Evolutionary conservation across 352 stramenopile species (phyloP).

Genomic region (Thraustotheca clavata): DNA sequence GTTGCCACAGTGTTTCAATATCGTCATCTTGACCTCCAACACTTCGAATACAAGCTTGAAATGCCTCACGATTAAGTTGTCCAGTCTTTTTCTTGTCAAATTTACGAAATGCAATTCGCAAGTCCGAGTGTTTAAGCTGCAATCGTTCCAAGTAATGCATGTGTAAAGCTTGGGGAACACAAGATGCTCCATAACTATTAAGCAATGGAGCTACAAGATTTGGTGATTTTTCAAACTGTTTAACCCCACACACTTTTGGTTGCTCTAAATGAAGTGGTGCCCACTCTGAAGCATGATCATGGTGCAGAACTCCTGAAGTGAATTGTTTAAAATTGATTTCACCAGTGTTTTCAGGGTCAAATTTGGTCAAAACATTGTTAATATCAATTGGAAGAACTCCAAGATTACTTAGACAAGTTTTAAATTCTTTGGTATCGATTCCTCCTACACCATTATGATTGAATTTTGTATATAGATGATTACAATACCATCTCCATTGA

Average conservation of each 20-base stretch:
- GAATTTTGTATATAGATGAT: not conserved
- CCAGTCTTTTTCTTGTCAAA: not conserved
- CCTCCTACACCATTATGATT: not conserved
- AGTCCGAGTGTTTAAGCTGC: not conserved
- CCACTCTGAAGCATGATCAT: not conserved
- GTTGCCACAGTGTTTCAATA: not conserved
- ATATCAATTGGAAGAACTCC: not conserved
- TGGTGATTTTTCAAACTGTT: not conserved
- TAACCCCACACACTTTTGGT: not conserved
- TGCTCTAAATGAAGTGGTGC: not conserved
- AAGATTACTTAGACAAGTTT: not conserved
- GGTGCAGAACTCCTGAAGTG: not conserved
- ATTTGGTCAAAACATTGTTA: not conserved
- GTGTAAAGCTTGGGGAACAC: not conserved
- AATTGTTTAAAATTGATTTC: not conserved
- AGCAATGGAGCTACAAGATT: not conserved
- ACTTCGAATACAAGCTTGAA: not conserved
- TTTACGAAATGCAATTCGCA: constrained; percentile 5
- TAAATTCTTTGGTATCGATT: not conserved
- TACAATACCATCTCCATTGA: not conserved
- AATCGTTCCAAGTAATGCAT: not conserved
- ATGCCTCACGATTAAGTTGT: not conserved
- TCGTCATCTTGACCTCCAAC: not conserved
- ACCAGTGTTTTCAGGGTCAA: not conserved
- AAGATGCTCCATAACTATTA: not conserved